Evolutionary conservation across 2,329 filamentous ascomycete genomes (phyloP).

Genomic region (Aspergillus pseudotamarii): DNA sequence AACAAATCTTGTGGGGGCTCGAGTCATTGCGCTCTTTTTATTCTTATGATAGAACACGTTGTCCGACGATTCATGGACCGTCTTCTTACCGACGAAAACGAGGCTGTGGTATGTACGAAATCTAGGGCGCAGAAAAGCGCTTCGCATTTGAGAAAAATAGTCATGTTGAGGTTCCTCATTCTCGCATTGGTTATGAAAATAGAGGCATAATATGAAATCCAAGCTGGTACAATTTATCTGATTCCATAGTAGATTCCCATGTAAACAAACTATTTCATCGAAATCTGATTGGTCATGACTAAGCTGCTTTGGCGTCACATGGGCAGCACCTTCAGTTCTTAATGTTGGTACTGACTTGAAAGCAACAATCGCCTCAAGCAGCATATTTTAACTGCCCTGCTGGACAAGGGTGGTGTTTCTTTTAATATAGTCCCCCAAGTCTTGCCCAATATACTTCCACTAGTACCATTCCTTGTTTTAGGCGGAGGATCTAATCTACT

Average conservation of each 20-base stretch:
- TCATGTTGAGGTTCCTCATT: not conserved
- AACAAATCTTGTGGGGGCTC: not conserved
- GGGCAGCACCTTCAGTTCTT: not conserved
- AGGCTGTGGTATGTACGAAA: not conserved
- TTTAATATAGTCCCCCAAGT: too few species aligned
- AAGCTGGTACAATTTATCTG: not conserved
- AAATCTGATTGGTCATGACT: not conserved
- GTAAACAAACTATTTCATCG: not conserved
- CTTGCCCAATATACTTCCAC: not conserved
- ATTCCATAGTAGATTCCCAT: not conserved
- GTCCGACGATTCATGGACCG: constrained; percentile 1
- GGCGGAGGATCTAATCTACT: not conserved
- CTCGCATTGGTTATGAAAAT: not conserved
- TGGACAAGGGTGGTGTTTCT: not conserved
- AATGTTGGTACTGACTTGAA: too few species aligned
- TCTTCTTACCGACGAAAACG: not conserved
- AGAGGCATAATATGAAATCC: not conserved
- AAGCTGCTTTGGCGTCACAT: not conserved
- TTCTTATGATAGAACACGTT: constrained; percentile 1
- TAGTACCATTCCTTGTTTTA: not conserved
- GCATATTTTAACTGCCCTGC: not conserved
- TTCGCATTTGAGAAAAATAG: not conserved
- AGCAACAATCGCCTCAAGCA: not conserved
- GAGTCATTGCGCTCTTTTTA: not conserved
- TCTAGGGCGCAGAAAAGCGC: not conserved